Percentiles rank a stretch among this genome's conserved stretches.
Conservation (phyloP, 2,329 filamentous ascomycete species). For the Myriosclerotinia scirpicola region DNA sequence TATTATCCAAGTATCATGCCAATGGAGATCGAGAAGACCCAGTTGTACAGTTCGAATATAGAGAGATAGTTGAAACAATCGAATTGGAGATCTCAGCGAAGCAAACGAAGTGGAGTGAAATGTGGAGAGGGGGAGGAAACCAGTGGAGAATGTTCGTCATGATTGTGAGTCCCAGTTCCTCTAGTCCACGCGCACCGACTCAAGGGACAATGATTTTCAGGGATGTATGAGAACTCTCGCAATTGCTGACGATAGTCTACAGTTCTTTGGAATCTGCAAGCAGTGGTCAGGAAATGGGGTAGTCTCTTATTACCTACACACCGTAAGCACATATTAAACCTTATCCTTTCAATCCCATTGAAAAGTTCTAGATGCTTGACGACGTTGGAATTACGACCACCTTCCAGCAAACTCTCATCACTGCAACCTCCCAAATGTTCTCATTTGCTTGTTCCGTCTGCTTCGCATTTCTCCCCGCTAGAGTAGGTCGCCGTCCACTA, state of each 20-base stretch:
- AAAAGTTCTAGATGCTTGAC: constrained; percentile 27
- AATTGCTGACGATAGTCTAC: neutral
- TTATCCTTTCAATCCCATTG: neutral
- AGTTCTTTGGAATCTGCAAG: constrained; percentile 29
- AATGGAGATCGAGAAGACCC: constrained; percentile 50
- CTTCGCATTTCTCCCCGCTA: constrained; percentile 47
- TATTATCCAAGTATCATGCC: constrained; percentile 55
- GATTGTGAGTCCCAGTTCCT: constrained; percentile 8
- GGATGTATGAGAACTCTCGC: neutral
- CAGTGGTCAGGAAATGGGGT: constrained; percentile 34
- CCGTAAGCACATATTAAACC: constrained; percentile 25
- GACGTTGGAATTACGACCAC: constrained; percentile 30
- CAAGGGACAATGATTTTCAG: neutral
- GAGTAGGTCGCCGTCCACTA: constrained; percentile 32
- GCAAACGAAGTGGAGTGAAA: constrained; percentile 36
- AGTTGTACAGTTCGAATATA: constrained; percentile 49
- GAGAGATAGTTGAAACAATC: constrained; percentile 28
- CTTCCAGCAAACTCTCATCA: constrained; percentile 33
- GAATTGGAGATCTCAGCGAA: constrained; percentile 40
- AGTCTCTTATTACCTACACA: constrained; percentile 42
- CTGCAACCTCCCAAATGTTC: constrained; percentile 36
- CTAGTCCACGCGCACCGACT: neutral
- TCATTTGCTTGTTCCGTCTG: constrained; percentile 46
- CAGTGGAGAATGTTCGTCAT: constrained; percentile 26
- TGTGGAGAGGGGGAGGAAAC: constrained; percentile 26